A percentile compares a stretch with the other conserved stretches of the same genome.
Conservation (phyloP, 2,329 filamentous ascomycete species). For the Talaromyces amestolkiae region DNA sequence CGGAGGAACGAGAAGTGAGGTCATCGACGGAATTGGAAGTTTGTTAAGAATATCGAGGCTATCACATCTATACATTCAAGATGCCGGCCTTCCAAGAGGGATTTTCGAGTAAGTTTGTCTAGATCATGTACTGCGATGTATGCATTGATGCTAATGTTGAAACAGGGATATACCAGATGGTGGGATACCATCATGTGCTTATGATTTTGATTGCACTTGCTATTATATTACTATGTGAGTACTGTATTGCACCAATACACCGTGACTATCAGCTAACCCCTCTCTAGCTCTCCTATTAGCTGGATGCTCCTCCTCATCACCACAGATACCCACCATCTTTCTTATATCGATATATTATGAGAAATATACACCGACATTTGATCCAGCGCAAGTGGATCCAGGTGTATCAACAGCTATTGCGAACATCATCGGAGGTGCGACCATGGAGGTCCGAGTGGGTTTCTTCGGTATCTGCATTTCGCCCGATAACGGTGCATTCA, state of each 20-base stretch:
- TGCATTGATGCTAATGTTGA: background rate
- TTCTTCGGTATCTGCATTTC: conserved; percentile 98
- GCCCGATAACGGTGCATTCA: conserved; percentile 82
- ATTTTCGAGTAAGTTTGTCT: conserved; percentile 35
- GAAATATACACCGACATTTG: conserved; percentile 75
- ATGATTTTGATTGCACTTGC: conserved; percentile 95
- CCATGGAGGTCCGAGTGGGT: conserved; percentile 85
- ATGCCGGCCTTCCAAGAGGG: conserved; percentile 24
- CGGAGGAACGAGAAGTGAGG: conserved; percentile 41
- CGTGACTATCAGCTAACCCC: background rate
- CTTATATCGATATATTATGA: conserved; percentile 97
- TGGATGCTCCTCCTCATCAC: conserved; percentile 94
- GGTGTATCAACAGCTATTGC: conserved; percentile 79
- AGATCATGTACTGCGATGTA: background rate
- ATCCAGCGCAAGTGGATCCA: conserved; percentile 86
- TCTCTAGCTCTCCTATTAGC: conserved; percentile 77
- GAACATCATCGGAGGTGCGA: conserved; percentile 82
- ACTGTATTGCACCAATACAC: background rate
- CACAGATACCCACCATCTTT: conserved; percentile 92
- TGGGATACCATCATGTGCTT: conserved; percentile 78
- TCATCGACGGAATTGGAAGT: conserved; percentile 21
- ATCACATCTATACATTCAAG: conserved; percentile 28
- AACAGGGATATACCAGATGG: conserved; percentile 58
- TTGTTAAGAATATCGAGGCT: conserved; percentile 28
- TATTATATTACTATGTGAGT: conserved; percentile 91